Evolutionary conservation across 1,139 yeast species (phyloP).

Genomic region (Hemisphaericaspora lyxosophila): DNA sequence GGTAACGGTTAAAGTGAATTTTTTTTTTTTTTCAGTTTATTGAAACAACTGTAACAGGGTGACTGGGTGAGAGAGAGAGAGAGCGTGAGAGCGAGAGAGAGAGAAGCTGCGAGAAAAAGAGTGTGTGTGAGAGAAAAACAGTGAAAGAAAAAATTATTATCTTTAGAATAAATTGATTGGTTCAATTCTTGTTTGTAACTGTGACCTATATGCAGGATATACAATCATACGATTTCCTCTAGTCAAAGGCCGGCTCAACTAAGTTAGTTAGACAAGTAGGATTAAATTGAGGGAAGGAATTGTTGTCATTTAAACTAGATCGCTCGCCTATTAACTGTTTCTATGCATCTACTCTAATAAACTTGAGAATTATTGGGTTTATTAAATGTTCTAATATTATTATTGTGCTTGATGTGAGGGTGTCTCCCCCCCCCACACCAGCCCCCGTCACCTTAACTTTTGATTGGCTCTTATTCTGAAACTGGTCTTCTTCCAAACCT

Average conservation of each 20-base stretch:
- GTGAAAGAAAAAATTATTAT: conserved; percentile 2
- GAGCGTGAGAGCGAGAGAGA: background rate
- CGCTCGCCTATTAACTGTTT: no score
- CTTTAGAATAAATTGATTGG: conserved; percentile 4
- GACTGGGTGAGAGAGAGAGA: background rate
- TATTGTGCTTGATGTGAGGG: no score
- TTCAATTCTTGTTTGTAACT: conserved; percentile 1
- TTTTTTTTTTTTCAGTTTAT: background rate
- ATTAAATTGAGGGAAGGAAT: no score
- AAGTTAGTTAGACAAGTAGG: background rate
- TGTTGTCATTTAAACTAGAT: no score
- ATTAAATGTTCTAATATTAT: no score
- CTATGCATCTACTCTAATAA: no score
- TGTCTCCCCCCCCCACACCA: no score
- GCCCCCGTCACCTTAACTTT: no score
- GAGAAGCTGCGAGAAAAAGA: background rate
- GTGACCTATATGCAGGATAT: background rate
- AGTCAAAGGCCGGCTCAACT: background rate
- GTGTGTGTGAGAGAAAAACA: no score
- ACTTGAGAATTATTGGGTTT: no score
- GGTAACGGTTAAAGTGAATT: background rate
- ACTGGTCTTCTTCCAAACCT: conserved; percentile 13
- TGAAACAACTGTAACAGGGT: background rate
- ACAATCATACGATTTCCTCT: background rate
- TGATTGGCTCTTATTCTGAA: background rate